These are phyloP conservation scores for Cytospora chrysosperma DNA, from an alignment of 2,329 filamentous ascomycete species.

Conservation along the genomic window DNA sequence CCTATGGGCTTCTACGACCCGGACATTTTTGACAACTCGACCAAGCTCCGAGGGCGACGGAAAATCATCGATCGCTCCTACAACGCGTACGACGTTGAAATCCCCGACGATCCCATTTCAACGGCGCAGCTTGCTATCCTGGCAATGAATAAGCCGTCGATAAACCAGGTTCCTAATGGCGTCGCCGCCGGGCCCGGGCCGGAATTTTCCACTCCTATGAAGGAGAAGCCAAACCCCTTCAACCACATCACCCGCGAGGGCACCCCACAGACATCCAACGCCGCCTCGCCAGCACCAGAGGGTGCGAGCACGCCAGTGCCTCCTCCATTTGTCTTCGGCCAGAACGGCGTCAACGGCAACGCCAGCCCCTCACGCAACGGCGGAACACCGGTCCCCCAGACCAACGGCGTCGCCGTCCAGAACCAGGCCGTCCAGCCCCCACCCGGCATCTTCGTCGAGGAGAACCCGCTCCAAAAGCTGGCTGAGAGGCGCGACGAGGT, in stretches of 20 bases:
- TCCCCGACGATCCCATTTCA: slow-evolving; percentile 85
- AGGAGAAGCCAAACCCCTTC: slow-evolving; percentile 64
- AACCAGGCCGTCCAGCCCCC: slow-evolving; percentile 30
- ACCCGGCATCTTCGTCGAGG: slow-evolving; percentile 49
- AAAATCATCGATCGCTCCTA: slow-evolving; percentile 84
- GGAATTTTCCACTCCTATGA: slow-evolving; percentile 59
- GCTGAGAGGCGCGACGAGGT: slow-evolving; percentile 75
- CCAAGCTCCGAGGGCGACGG: slow-evolving; percentile 76
- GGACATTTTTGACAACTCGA: slow-evolving; percentile 76
- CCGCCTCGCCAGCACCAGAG: slow-evolving; percentile 84
- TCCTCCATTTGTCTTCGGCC: slow-evolving; percentile 56
- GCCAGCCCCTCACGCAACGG: slow-evolving; percentile 55
- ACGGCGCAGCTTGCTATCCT: slow-evolving; percentile 73
- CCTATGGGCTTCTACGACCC: slow-evolving; percentile 95
- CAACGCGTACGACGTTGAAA: slow-evolving; percentile 86
- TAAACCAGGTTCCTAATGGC: slow-evolving; percentile 38
- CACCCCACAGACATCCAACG: slow-evolving; percentile 81
- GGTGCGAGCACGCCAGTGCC: slow-evolving; percentile 66
- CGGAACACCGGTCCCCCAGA: slow-evolving; percentile 42
- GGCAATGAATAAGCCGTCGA: slow-evolving; percentile 58
- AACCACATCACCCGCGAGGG: slow-evolving; percentile 69
- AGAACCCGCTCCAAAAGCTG: slow-evolving; percentile 52
- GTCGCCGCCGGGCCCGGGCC: slow-evolving; percentile 45
- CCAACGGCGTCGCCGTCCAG: slow-evolving; percentile 40
- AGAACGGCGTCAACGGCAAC: slow-evolving; percentile 43